Base-by-base conservation (phyloP, 2,329 filamentous ascomycete genomes). In the Arachnopeziza araneosa region DNA sequence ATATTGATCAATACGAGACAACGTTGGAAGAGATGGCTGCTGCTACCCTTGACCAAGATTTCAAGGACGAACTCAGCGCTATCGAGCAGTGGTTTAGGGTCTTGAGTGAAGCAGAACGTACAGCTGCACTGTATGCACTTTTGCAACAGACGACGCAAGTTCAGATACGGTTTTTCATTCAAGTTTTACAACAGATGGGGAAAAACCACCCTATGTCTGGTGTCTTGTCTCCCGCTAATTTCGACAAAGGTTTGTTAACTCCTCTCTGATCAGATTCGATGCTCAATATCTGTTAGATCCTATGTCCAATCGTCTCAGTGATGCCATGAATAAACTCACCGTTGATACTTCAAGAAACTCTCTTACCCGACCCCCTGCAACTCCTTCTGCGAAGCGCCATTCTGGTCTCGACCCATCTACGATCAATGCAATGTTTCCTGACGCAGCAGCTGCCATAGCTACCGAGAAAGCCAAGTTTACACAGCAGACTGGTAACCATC, bases 31-130 rank as follows among this genome's bases (percentile, higher is more conserved):
- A 99, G 75, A 99, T 99, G 95, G 95, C 95, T 51, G 93, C 93
- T 32, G 95, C 95, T 26, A 98, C 95, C n/a, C 80, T 98, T 58
- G 95, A 99, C 73, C 95, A 99, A 79, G 95, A 99, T 73, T 99
- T 99, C 81, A 99, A 99, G 79, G 95, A 98, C 76, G 95, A 99
- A 76, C 84, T 99, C 63, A 97, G 92, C 73, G 95, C 95, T 68
- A 99, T 99, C 72, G 95, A 99, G 78, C 95, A 99, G 80, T 99
- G 95, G 95, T 99, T 99, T 76, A 89, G 93, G 64, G 95, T 99
- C 57, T 80, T 99, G 66, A 98, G 93, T 72, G 95, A 98, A 77
- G 93, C 95, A 26, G 95, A 99, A 77, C 85, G 95, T 64, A 99
- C 95, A 22, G 95, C 95, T 63, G 95, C 95, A 54, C 79, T 98